Percentiles rank a stretch among this genome's conserved stretches.
These are phyloP conservation scores for Irpex lacteus DNA, from an alignment of 1,284 basidiomycete species.

Conservation along the genomic window DNA sequence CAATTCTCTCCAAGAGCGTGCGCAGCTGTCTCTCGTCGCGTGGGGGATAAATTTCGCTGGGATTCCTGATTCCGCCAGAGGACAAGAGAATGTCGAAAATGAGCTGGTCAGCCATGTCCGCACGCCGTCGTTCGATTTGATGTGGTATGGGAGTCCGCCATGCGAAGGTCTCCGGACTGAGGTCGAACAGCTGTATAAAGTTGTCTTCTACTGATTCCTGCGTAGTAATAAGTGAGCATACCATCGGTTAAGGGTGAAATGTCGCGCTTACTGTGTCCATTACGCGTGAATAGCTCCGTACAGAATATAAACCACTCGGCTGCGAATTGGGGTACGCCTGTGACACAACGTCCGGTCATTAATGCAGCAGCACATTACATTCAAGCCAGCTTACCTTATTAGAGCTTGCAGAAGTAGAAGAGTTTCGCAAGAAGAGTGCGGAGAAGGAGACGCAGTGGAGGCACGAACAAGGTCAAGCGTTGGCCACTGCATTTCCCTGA, in stretches of 20 bases:
- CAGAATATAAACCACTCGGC: not conserved
- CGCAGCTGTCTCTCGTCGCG: slow-evolving; percentile 48
- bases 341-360: not conserved
- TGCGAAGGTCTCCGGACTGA: slow-evolving; percentile 42
- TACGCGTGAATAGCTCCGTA: not conserved
- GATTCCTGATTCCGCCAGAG: slow-evolving; percentile 57
- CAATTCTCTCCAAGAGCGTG: slow-evolving; percentile 58
- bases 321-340: not conserved
- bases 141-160: slow-evolving; percentile 46
- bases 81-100: slow-evolving; percentile 72
- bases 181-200: slow-evolving; percentile 42
- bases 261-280: not conserved
- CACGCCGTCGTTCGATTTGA: slow-evolving; percentile 61
- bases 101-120: slow-evolving; percentile 57
- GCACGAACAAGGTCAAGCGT: not conserved
- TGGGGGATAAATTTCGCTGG: slow-evolving; percentile 67
- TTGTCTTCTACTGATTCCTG: slow-evolving; percentile 11
- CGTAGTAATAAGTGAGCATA: not conserved
- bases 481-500: not conserved
- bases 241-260: not conserved
- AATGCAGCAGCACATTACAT: not conserved
- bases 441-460: not conserved
- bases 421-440: not conserved
- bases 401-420: not conserved
- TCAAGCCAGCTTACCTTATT: not conserved